Base-by-base conservation (phyloP, 129 eudicot species). In the Pulicaria dysenterica region DNA sequence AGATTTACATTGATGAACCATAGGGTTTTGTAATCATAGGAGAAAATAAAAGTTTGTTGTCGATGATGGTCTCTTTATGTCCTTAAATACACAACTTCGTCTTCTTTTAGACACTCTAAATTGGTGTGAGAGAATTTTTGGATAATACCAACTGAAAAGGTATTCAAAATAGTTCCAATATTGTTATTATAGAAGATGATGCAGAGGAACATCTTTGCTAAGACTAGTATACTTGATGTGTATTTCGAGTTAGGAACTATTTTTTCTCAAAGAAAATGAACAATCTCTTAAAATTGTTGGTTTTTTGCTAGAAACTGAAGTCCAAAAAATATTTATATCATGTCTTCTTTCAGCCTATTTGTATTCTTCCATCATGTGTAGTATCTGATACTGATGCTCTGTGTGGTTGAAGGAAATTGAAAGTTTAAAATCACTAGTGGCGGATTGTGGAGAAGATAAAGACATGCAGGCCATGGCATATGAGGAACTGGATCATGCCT, bases 401-500 rank as follows among this genome's bases (percentile, higher is more conserved):
- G 6, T 70, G 7, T 50, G 50, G 50, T 44, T 67, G 43, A 62
- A 93, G 98, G 98, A 90, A 79, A 90, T 93, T 80, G 82, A 49
- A 46, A 85, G 84, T 70, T 80, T 93, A 56, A 87, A 83, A 70
- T 70, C 81, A 37, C 76, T 93, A 24, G 59, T 81, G 54, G 69
- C 70, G 63, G 96, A 90, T 64, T 77, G 85, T 77, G 75, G 85
- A 85, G 90, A 93, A 65, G 98, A 93, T 66, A 87, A 78, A 75
- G 95, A 81, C 74, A 84, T 93, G 91, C 86, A 84, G 45, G 82
- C 82, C 50, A 84, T 93, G 95, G 98, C 92, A 60, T 75, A 69
- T 51, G 96, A 89, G 71, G 96, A 93, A 74, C 80, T 93, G 76
- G 67, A 76, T n/a, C 86, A 83, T 48, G 95, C 86, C 10, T 12